These are phyloP conservation scores for Alnus rubra DNA, from an alignment of 306 rosid species.

Conservation along the genomic window DNA sequence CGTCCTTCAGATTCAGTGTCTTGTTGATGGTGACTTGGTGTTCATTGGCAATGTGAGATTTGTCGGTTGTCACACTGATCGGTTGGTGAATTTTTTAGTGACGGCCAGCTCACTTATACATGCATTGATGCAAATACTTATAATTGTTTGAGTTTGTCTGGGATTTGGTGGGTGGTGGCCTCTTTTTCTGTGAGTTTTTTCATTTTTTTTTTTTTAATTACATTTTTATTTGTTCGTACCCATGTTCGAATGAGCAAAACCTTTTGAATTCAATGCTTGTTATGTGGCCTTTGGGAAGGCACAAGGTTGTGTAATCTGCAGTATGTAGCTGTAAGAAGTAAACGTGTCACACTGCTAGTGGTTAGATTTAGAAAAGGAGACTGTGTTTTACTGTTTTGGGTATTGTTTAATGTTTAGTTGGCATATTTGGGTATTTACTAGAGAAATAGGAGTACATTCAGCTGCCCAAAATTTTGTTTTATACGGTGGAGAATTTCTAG, in stretches of 20 bases:
- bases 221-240: too few relatives aligned
- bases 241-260: not conserved
- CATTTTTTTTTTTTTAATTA: too few relatives aligned
- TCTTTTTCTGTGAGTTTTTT: too few relatives aligned
- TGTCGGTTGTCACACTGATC: too few relatives aligned
- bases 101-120: too few relatives aligned
- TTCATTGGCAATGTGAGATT: not conserved
- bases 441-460: not conserved
- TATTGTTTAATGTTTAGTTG: not conserved
- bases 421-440: not conserved
- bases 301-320: not conserved
- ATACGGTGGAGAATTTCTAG: not conserved
- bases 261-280: not conserved
- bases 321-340: not conserved
- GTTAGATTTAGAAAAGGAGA: not conserved
- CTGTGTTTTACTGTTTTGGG: not conserved
- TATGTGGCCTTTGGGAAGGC: not conserved
- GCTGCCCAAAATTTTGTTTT: not conserved
- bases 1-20: not conserved
- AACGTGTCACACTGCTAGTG: not conserved
- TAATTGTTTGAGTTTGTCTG: too few relatives aligned
- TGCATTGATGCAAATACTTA: too few relatives aligned
- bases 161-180: too few relatives aligned
- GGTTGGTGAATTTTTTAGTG: not conserved
- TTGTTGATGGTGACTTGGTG: not conserved